A percentile compares a stretch with the other conserved stretches of the same genome.
phyloP scores from a whole-genome alignment of 805 yeast species.

The Candida montana region DNA sequence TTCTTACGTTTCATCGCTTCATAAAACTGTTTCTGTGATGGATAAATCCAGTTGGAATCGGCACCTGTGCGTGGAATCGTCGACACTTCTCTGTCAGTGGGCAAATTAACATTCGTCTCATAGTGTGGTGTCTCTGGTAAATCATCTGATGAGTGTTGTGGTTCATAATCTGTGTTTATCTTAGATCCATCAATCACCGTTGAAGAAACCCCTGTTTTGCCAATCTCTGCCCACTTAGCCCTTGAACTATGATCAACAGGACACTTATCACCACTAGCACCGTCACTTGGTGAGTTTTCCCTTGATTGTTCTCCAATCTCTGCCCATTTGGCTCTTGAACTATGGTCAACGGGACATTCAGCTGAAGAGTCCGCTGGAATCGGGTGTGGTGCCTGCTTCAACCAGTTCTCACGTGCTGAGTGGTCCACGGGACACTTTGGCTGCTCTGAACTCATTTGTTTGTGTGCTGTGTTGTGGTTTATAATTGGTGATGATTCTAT shows the following conservation, averaged over 20 bases:
- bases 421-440: conserved; percentile 52
- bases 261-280: conserved; percentile 35
- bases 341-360: conserved; percentile 67
- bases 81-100: conserved; percentile 71
- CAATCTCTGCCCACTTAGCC: conserved; percentile 47
- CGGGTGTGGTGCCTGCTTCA: conserved; percentile 16
- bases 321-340: conserved; percentile 56
- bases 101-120: conserved; percentile 39
- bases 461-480: too few relatives aligned
- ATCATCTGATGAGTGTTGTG: conserved; percentile 41
- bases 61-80: conserved; percentile 78
- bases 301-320: conserved; percentile 26
- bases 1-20: conserved; percentile 91
- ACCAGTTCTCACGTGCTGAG: conserved; percentile 21
- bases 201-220: not conserved
- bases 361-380: conserved; percentile 15
- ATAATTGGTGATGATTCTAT: too few relatives aligned
- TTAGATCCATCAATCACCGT: conserved; percentile 19
- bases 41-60: conserved; percentile 81
- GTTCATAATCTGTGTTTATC: conserved; percentile 15
- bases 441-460: conserved; percentile 11
- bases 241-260: conserved; percentile 65
- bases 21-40: conserved; percentile 90
- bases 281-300: not conserved
- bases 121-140: conserved; percentile 31